A percentile compares a stretch with the other conserved stretches of the same genome.
Evolutionary conservation across 148 eudicot genomes (phyloP).

Genomic region (Salicornia ramosissima): DNA sequence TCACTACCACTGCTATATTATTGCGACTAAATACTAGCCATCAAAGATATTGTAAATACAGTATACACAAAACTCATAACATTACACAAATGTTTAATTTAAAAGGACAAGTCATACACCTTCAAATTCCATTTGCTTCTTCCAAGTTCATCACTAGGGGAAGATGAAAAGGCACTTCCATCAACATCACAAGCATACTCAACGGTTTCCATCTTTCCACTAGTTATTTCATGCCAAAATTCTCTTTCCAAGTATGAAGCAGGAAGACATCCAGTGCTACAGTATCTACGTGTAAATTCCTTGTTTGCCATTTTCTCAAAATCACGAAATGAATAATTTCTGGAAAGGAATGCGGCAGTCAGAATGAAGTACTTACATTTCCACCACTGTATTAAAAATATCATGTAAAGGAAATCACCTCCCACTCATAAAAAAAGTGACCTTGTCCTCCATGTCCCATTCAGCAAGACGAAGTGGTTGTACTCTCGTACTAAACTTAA

Average conservation of each 20-base stretch:
- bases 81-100: not conserved
- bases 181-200: conserved; percentile 99
- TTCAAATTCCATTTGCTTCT: conserved; percentile 95
- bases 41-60: not conserved
- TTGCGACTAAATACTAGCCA: not conserved
- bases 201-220: conserved; percentile 87
- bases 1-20: not conserved
- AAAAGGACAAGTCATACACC: conserved; percentile 42
- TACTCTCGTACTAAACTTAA: conserved; percentile 89
- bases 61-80: conserved; percentile 6
- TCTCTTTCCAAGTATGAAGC: conserved; percentile 79
- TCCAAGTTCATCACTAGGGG: conserved; percentile 80
- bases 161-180: conserved; percentile 98
- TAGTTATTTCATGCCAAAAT: conserved; percentile 96
- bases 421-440: conserved; percentile 96
- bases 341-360: conserved; percentile 37
- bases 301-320: conserved; percentile 99
- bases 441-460: conserved; percentile 93
- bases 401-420: conserved; percentile 37
- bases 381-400: not conserved
- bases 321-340: conserved; percentile 88
- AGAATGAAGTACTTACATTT: conserved; percentile 12
- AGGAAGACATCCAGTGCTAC: conserved; percentile 82
- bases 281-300: conserved; percentile 82
- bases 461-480: conserved; percentile 97